These are phyloP conservation scores for Barnettozyma botsteinii DNA, from an alignment of 805 yeast genomes.

Conservation along the genomic window DNA sequence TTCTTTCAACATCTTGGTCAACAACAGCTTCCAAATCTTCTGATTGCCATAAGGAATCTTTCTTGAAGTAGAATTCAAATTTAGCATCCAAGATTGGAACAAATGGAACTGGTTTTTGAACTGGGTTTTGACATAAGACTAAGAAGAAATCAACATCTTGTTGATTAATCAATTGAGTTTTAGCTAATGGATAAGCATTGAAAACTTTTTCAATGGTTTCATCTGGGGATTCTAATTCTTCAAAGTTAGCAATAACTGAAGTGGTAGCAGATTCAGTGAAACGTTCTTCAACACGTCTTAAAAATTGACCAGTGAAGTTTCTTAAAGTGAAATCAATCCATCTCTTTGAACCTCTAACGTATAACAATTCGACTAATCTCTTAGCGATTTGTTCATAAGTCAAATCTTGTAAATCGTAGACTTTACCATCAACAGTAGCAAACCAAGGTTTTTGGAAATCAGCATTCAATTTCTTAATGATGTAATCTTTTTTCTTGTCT, in stretches of 20 bases:
- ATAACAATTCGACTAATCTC: slow-evolving; percentile 85
- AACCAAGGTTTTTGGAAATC: slow-evolving; percentile 99
- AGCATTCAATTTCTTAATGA: slow-evolving; percentile 78
- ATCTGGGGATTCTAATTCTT: slow-evolving; percentile 65
- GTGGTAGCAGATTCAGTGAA: slow-evolving; percentile 53
- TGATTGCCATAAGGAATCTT: slow-evolving; percentile 98
- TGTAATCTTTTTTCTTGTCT: slow-evolving; percentile 76
- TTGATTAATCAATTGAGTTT: slow-evolving; percentile 79
- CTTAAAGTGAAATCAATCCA: slow-evolving; percentile 89
- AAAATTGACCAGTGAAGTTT: slow-evolving; percentile 78
- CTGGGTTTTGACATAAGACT: slow-evolving; percentile 72
- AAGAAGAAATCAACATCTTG: slow-evolving; percentile 94
- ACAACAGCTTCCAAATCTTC: slow-evolving; percentile 95
- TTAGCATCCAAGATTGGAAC: slow-evolving; percentile 92
- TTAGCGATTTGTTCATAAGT: slow-evolving; percentile 87
- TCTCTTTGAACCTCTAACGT: slow-evolving; percentile 64
- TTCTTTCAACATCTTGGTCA: slow-evolving; percentile 93
- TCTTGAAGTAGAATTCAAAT: slow-evolving; percentile 94
- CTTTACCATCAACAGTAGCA: slow-evolving; percentile 64
- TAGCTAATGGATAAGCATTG: slow-evolving; percentile 65
- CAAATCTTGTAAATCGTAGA: slow-evolving; percentile 91
- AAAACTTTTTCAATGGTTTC: slow-evolving; percentile 54
- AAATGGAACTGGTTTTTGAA: slow-evolving; percentile 96
- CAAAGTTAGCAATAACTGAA: slow-evolving; percentile 71
- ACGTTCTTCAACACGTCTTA: slow-evolving; percentile 97